Conservation (phyloP, 2,329 filamentous ascomycete species). For the Aureobasidium namibiae region DNA sequence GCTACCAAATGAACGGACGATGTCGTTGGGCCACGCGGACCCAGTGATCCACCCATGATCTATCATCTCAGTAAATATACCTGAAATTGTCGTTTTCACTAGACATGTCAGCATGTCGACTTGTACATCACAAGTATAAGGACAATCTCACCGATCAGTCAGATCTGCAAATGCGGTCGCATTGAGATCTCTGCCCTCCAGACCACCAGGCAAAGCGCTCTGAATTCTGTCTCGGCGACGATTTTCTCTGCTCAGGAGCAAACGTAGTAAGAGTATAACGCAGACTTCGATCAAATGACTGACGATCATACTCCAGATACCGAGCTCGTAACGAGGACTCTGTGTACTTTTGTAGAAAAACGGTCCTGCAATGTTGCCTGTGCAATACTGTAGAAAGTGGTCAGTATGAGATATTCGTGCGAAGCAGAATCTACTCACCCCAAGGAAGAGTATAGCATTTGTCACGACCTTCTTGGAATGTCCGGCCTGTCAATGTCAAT, state of each 20-base stretch:
- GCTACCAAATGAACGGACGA: not conserved
- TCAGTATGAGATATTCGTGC: not conserved
- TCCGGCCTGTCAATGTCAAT: slow-evolving; percentile 26
- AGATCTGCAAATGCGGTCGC: slow-evolving; percentile 46
- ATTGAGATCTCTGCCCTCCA: slow-evolving; percentile 40
- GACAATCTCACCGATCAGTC: slow-evolving; percentile 35
- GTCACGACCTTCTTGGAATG: slow-evolving; percentile 58
- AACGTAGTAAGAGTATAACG: slow-evolving; percentile 38
- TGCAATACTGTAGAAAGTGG: slow-evolving; percentile 35
- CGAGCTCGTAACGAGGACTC: slow-evolving; percentile 41
- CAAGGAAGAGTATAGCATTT: slow-evolving; percentile 53
- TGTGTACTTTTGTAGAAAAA: slow-evolving; percentile 55
- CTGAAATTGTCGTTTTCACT: slow-evolving; percentile 40
- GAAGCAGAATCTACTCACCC: slow-evolving; percentile 20
- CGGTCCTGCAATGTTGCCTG: slow-evolving; percentile 54
- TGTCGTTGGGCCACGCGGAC: not conserved
- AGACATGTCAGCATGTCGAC: not conserved
- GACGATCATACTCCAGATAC: slow-evolving; percentile 51
- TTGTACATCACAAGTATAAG: not conserved
- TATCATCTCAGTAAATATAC: slow-evolving; percentile 22
- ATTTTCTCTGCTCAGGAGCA: slow-evolving; percentile 37
- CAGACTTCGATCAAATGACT: slow-evolving; percentile 45
- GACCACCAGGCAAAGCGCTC: slow-evolving; percentile 36
- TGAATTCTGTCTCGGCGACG: slow-evolving; percentile 41
- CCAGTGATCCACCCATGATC: not conserved